Percentiles rank a stretch among this genome's conserved stretches.
phyloP scores from a whole-genome alignment of 305 asterid species.

The Rubia tinctorum region DNA sequence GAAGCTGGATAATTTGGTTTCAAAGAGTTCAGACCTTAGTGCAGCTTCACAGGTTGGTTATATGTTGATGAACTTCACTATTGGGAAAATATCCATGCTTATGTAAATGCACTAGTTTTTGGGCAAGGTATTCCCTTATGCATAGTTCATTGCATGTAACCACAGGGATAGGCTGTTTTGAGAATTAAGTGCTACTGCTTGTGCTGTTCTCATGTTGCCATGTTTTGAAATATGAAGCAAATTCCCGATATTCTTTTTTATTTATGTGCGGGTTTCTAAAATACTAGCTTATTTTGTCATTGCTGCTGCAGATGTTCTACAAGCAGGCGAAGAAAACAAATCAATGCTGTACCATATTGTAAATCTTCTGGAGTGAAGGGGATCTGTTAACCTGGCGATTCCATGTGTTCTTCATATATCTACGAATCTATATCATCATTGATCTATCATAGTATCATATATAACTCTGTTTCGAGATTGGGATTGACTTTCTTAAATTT shows the following conservation, averaged over 20 bases:
- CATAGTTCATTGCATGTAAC: not conserved
- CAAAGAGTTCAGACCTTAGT: slow-evolving; percentile 97
- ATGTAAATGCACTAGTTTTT: not conserved
- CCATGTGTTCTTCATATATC: slow-evolving; percentile 17
- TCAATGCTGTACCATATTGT: slow-evolving; percentile 79
- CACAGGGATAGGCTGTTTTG: not conserved
- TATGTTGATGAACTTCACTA: not conserved
- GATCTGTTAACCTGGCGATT: slow-evolving; percentile 16
- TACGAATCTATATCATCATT: not conserved
- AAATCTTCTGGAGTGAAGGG: slow-evolving; percentile 22
- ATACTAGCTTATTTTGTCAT: slow-evolving; percentile 12
- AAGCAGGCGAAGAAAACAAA: slow-evolving; percentile 97
- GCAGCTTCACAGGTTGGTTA: slow-evolving; percentile 85
- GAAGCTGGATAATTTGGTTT: slow-evolving; percentile 93
- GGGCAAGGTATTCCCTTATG: not conserved
- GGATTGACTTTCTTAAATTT: not conserved
- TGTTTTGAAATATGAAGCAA: not conserved
- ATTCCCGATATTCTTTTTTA: not conserved
- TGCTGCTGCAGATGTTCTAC: slow-evolving; percentile 82
- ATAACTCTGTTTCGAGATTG: not conserved
- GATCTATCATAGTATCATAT: not conserved
- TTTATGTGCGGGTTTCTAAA: not conserved
- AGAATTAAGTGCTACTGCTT: not conserved
- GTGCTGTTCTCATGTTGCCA: not conserved
- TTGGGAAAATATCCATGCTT: not conserved